Evolutionary conservation across 2,329 filamentous ascomycete genomes (phyloP).

Genomic region (Ceratocystis huliohia): DNA sequence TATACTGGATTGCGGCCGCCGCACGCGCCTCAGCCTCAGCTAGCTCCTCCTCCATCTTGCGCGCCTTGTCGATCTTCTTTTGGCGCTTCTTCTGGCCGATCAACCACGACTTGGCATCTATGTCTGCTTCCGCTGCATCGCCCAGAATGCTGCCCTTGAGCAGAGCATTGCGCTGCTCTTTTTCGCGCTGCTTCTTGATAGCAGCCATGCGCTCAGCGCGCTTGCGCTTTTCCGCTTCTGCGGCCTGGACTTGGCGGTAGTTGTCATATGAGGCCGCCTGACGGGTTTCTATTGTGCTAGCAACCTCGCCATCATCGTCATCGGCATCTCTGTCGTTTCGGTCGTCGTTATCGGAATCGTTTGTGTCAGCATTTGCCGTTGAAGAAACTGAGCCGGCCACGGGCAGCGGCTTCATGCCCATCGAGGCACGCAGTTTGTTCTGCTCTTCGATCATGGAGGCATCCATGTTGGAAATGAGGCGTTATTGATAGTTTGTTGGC

Average conservation of each 20-base stretch:
- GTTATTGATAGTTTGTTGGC: background rate
- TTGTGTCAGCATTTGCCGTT: constrained; percentile 25
- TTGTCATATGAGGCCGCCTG: constrained; percentile 63
- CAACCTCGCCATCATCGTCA: constrained; percentile 53
- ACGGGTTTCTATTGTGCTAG: constrained; percentile 73
- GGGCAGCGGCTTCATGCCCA: constrained; percentile 81
- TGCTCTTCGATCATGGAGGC: constrained; percentile 78
- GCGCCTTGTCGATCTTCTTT: constrained; percentile 72
- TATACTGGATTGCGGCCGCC: constrained; percentile 57
- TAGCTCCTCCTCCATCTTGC: constrained; percentile 60
- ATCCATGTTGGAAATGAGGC: constrained; percentile 36
- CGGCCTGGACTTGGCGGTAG: constrained; percentile 51
- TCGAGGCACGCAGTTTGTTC: constrained; percentile 77
- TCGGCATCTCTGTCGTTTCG: constrained; percentile 32
- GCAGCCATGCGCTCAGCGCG: constrained; percentile 71
- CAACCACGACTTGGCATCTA: constrained; percentile 79
- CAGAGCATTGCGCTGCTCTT: constrained; percentile 60
- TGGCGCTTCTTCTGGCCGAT: constrained; percentile 84
- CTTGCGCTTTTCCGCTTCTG: constrained; percentile 62
- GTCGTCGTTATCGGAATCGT: constrained; percentile 36
- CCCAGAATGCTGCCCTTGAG: constrained; percentile 76
- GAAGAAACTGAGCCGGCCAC: constrained; percentile 51
- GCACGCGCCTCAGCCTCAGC: constrained; percentile 59
- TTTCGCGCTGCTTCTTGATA: constrained; percentile 77
- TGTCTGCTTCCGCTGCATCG: constrained; percentile 56